Conservation (phyloP, 768 basidiomycete genomes). For the Lactarius akahatsu region DNA sequence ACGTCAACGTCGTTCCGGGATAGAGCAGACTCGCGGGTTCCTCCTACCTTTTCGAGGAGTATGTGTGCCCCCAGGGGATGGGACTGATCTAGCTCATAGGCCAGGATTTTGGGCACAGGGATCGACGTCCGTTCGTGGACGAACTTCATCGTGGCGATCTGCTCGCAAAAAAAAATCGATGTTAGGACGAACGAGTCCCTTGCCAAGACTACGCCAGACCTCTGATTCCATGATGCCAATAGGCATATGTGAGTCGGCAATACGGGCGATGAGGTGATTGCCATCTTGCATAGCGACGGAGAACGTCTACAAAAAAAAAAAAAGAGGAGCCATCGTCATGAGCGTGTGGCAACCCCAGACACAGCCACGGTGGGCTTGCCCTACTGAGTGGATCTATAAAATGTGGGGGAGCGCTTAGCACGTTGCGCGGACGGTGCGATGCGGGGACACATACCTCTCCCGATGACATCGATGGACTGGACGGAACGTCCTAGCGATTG, state of each 20-base stretch:
- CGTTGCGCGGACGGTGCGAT: neutral
- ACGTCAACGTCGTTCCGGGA: neutral
- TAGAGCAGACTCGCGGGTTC: neutral
- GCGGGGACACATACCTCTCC: conserved; percentile 28
- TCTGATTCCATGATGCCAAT: conserved; percentile 30
- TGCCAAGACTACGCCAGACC: conserved; percentile 14
- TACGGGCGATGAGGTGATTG: conserved; percentile 29
- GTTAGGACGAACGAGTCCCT: neutral
- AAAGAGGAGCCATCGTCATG: conserved; percentile 2
- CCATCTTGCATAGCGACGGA: conserved; percentile 31
- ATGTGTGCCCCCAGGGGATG: conserved; percentile 31
- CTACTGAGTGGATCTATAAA: conserved; percentile 21
- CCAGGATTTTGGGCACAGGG: conserved; percentile 33
- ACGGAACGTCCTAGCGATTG: conserved; percentile 25
- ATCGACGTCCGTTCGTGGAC: conserved; percentile 34
- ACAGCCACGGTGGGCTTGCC: conserved; percentile 9
- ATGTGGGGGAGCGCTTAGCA: neutral
- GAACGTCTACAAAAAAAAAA: conserved; percentile 28
- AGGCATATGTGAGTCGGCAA: conserved; percentile 26
- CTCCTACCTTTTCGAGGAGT: conserved; percentile 34
- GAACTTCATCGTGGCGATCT: conserved; percentile 37
- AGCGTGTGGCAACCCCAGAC: conserved; percentile 14
- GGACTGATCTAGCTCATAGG: conserved; percentile 23
- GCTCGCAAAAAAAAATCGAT: neutral
- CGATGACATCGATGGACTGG: conserved; percentile 31